Conservation (phyloP, 1,139 yeast species). For the Nadsonia commutata region DNA sequence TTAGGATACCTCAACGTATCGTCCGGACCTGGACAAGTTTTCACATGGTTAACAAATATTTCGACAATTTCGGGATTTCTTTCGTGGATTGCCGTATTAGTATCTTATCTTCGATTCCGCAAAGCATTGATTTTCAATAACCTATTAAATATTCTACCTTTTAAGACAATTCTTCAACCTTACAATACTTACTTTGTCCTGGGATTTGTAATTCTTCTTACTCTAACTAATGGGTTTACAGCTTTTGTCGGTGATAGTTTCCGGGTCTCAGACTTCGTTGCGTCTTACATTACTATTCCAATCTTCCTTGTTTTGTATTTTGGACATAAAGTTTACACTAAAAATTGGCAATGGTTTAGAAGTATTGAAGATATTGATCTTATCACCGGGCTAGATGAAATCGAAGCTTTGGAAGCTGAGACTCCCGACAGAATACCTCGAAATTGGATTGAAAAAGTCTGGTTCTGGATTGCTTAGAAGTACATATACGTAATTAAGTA, state of each 20-base stretch:
- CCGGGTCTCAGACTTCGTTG: conserved; percentile 37
- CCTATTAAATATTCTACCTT: conserved; percentile 23
- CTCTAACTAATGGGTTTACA: conserved; percentile 56
- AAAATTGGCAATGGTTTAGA: conserved; percentile 30
- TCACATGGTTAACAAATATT: conserved; percentile 29
- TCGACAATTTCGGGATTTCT: conserved; percentile 33
- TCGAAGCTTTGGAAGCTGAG: conserved; percentile 29
- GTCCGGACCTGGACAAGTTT: conserved; percentile 31
- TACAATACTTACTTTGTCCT: conserved; percentile 32
- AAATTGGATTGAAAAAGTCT: conserved; percentile 25
- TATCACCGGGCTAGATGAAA: conserved; percentile 35
- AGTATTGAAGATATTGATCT: conserved; percentile 34
- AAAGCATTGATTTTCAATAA: conserved; percentile 33
- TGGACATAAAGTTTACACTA: conserved; percentile 36
- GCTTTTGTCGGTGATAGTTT: conserved; percentile 41
- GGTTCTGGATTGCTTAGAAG: conserved; percentile 31
- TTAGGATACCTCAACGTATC: conserved; percentile 32
- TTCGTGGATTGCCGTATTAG: conserved; percentile 30
- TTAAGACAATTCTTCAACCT: conserved; percentile 32
- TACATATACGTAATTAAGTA: too few relatives aligned
- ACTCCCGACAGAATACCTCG: conserved; percentile 25
- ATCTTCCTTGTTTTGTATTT: conserved; percentile 33
- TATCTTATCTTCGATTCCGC: conserved; percentile 39
- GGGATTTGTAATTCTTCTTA: conserved; percentile 30
- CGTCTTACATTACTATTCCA: conserved; percentile 37